Percentiles rank a stretch among this genome's conserved stretches.
These are phyloP conservation scores for Epichloe typhina DNA, from an alignment of 2,329 filamentous ascomycete species.

Conservation along the genomic window DNA sequence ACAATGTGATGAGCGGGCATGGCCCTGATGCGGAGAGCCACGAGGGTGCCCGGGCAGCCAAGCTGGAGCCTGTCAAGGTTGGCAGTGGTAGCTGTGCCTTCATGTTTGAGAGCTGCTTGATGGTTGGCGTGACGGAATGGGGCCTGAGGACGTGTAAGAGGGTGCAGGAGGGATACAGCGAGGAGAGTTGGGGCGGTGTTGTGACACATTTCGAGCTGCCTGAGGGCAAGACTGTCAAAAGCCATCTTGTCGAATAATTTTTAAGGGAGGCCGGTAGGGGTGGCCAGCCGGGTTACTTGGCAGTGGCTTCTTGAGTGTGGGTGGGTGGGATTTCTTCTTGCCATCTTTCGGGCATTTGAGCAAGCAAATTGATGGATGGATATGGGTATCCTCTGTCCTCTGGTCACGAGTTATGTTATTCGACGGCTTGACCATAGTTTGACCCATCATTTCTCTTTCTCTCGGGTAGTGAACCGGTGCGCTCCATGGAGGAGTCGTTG, in stretches of 20 bases:
- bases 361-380: too few species aligned
- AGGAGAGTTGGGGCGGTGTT: conserved; percentile 66
- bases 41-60: conserved; percentile 41
- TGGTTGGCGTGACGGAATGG: conserved; percentile 63
- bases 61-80: conserved; percentile 43
- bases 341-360: too few species aligned
- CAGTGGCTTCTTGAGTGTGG: too few species aligned
- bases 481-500: too few species aligned
- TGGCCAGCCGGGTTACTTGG: too few species aligned
- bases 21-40: conserved; percentile 45
- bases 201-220: conserved; percentile 47
- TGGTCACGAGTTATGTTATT: too few species aligned
- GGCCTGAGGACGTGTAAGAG: conserved; percentile 45
- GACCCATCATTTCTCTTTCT: too few species aligned
- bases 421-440: too few species aligned
- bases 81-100: conserved; percentile 51
- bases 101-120: conserved; percentile 57
- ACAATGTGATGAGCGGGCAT: conserved; percentile 60
- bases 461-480: too few species aligned
- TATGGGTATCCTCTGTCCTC: too few species aligned
- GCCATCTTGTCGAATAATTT: conserved; percentile 9
- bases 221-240: conserved; percentile 17
- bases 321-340: too few species aligned
- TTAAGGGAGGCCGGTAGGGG: neutral
- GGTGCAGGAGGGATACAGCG: conserved; percentile 35